phyloP scores from a whole-genome alignment of 371 early-diverging fungal genomes.

The Mucor sp. region DNA sequence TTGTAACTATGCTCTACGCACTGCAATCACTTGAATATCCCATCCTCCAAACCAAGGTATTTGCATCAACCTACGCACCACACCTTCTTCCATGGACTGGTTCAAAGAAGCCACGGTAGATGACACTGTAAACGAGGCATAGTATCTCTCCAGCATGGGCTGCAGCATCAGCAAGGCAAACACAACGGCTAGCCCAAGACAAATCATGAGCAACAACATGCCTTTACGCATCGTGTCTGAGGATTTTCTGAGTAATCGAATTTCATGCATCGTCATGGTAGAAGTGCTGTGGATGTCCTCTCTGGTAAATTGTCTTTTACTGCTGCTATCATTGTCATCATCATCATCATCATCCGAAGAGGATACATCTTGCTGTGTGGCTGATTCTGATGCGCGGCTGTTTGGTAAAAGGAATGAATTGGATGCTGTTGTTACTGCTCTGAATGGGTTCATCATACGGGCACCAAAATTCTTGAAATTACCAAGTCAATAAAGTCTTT shows the following conservation, averaged over 20 bases:
- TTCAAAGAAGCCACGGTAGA: slow-evolving; percentile 8
- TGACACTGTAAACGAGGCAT: slow-evolving; percentile 15
- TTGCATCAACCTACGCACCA: slow-evolving; percentile 25
- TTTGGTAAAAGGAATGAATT: background rate
- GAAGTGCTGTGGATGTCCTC: background rate
- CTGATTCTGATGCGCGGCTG: background rate
- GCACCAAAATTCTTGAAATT: slow-evolving; percentile 19
- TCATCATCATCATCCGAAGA: background rate
- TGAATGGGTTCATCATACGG: slow-evolving; percentile 24
- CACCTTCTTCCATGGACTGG: background rate
- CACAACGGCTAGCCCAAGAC: slow-evolving; percentile 14
- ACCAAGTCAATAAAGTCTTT: too few relatives aligned
- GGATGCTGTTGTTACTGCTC: slow-evolving; percentile 7
- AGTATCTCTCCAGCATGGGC: slow-evolving; percentile 19
- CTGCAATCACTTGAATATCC: slow-evolving; percentile 39
- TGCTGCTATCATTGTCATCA: background rate
- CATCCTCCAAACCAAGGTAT: slow-evolving; percentile 45
- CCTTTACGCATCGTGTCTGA: slow-evolving; percentile 14
- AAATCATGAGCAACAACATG: slow-evolving; percentile 14
- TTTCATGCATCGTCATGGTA: slow-evolving; percentile 12
- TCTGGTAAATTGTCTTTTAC: background rate
- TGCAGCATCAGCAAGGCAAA: slow-evolving; percentile 23
- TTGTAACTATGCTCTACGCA: slow-evolving; percentile 1
- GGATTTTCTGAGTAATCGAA: slow-evolving; percentile 6
- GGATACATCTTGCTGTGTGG: background rate